Conservation (phyloP, 2,329 filamentous ascomycete species). For the Cytospora schulzeri region DNA sequence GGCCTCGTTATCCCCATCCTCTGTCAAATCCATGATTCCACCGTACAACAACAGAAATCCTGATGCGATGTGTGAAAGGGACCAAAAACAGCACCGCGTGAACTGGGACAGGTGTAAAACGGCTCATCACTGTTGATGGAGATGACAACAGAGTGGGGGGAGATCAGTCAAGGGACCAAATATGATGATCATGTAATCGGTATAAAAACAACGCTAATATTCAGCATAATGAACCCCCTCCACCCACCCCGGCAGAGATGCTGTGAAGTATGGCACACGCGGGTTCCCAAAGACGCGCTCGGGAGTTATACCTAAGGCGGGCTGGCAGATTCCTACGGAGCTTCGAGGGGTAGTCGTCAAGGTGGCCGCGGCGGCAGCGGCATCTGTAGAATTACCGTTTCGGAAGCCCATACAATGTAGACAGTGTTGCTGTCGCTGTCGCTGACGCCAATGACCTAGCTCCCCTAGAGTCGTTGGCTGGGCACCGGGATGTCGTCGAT, state of each 20-base stretch:
- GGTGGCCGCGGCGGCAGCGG: neutral
- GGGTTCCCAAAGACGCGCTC: neutral
- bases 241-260: neutral
- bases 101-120: neutral
- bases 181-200: neutral
- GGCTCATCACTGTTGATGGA: neutral
- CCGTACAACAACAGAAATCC: neutral
- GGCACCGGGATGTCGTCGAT: constrained; percentile 49
- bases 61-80: neutral
- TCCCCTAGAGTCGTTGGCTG: constrained; percentile 38
- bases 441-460: neutral
- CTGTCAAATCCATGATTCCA: neutral
- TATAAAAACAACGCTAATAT: neutral
- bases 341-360: neutral
- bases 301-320: neutral
- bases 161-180: neutral
- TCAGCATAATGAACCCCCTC: neutral
- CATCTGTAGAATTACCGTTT: neutral
- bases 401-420: neutral
- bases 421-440: too few relatives aligned
- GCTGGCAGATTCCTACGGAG: too few relatives aligned
- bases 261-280: neutral
- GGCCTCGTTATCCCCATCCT: neutral
- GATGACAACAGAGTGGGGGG: neutral
- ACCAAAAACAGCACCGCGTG: neutral